Conservation (phyloP, 345 rosid species). For the Rhizophora apiculata region DNA sequence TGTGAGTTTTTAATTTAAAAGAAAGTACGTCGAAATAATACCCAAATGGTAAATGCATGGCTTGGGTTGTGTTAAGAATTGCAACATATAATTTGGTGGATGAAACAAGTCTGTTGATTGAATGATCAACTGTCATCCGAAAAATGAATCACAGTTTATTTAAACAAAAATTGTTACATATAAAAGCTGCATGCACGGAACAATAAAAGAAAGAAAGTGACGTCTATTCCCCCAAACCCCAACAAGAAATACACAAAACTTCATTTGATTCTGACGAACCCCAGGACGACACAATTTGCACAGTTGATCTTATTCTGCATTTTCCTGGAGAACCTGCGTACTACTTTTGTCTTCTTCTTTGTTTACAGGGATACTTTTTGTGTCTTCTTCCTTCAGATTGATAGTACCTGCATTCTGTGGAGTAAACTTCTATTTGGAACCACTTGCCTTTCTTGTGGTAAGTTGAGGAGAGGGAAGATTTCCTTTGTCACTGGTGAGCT, state of each 20-base stretch:
- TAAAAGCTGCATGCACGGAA: conserved; percentile 9
- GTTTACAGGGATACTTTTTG: not conserved
- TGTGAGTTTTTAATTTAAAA: not conserved
- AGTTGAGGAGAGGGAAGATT: conserved; percentile 9
- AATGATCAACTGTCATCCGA: no score
- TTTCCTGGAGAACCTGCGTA: conserved; percentile 1
- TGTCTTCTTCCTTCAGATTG: conserved; percentile 9
- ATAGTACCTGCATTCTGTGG: conserved; percentile 11
- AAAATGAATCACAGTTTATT: conserved; percentile 20
- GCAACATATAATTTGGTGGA: not conserved
- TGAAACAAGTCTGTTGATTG: not conserved
- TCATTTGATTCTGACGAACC: not conserved
- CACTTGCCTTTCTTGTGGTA: not conserved
- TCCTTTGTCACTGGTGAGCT: conserved; percentile 31
- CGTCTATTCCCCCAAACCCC: not conserved
- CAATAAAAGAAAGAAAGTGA: not conserved
- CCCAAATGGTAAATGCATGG: no score
- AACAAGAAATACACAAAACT: conserved; percentile 14
- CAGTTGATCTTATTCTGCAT: conserved; percentile 19
- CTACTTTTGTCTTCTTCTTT: not conserved
- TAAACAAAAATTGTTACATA: not conserved
- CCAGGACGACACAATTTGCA: conserved; percentile 8
- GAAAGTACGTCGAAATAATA: no score
- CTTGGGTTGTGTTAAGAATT: not conserved
- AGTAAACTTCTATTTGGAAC: conserved; percentile 11